Evolutionary conservation across 2,329 filamentous ascomycete genomes (phyloP).

Genomic region (Cercospora nicotianae): DNA sequence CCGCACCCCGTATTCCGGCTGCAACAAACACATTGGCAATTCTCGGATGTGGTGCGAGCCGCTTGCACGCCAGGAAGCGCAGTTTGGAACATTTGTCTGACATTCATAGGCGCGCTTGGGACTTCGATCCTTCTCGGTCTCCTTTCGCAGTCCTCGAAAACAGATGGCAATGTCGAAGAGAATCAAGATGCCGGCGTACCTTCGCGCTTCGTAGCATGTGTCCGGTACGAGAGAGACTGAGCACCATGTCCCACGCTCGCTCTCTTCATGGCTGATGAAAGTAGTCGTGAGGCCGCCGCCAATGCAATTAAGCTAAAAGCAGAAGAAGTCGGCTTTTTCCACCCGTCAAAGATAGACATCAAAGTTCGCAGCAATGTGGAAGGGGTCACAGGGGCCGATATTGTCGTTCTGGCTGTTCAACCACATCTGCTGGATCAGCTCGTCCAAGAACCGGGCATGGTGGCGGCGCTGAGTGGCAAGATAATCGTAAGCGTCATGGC

Average conservation of each 20-base stretch:
- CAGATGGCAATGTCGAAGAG: background rate
- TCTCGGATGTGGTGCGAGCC: background rate
- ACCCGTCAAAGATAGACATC: background rate
- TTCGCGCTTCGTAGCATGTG: conserved; percentile 13
- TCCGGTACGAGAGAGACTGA: background rate
- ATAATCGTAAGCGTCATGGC: conserved; percentile 20
- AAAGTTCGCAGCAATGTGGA: conserved; percentile 8
- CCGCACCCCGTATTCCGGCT: background rate
- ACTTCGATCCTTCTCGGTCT: conserved; percentile 16
- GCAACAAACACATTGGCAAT: background rate
- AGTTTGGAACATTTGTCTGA: background rate
- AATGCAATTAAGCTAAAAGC: background rate
- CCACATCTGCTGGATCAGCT: conserved; percentile 13
- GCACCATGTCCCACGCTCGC: background rate
- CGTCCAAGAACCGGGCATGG: conserved; percentile 11
- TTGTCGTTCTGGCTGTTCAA: conserved; percentile 17
- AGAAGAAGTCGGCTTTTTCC: background rate
- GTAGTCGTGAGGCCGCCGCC: conserved; percentile 7
- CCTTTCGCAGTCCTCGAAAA: background rate
- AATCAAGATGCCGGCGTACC: background rate
- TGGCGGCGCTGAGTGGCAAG: conserved; percentile 12
- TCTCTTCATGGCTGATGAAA: background rate
- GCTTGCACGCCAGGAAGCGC: background rate
- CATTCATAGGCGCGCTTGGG: conserved; percentile 11
- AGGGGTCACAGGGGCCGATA: background rate